phyloP scores from a whole-genome alignment of 2,329 filamentous ascomycete species.

The Claviceps purpurea region DNA sequence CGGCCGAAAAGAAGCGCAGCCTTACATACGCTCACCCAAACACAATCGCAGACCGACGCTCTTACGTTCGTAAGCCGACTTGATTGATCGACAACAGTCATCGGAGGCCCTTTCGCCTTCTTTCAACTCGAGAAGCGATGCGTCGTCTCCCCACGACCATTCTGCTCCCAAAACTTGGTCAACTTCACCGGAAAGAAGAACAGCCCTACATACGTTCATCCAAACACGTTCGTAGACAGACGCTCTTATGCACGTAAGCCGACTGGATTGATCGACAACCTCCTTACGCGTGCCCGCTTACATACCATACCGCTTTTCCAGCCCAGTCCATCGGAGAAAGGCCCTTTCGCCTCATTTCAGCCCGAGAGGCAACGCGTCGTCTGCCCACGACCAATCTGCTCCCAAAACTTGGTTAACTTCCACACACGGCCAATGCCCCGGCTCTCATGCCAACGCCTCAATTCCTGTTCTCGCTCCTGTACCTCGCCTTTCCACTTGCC shows the following conservation, averaged over 20 bases:
- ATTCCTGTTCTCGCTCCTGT: constrained; percentile 32
- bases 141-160: constrained; percentile 30
- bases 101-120: too few species aligned
- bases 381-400: constrained; percentile 36
- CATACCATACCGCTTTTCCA: background rate
- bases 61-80: too few species aligned
- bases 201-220: too few species aligned
- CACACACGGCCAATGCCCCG: constrained; percentile 44
- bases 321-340: background rate
- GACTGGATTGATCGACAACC: too few species aligned
- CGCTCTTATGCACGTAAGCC: too few species aligned
- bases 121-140: background rate
- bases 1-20: too few species aligned
- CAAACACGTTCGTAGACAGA: too few species aligned
- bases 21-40: too few species aligned
- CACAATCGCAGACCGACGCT: too few species aligned
- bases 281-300: too few species aligned
- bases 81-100: too few species aligned
- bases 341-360: background rate
- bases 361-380: constrained; percentile 12
- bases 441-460: constrained; percentile 34
- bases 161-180: constrained; percentile 52
- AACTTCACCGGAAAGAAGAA: constrained; percentile 25
- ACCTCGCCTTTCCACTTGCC: constrained; percentile 42
- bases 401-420: constrained; percentile 53